Evolutionary conservation across 2,329 filamentous ascomycete genomes (phyloP).

Genomic region (Talaromyces pinophilus): DNA sequence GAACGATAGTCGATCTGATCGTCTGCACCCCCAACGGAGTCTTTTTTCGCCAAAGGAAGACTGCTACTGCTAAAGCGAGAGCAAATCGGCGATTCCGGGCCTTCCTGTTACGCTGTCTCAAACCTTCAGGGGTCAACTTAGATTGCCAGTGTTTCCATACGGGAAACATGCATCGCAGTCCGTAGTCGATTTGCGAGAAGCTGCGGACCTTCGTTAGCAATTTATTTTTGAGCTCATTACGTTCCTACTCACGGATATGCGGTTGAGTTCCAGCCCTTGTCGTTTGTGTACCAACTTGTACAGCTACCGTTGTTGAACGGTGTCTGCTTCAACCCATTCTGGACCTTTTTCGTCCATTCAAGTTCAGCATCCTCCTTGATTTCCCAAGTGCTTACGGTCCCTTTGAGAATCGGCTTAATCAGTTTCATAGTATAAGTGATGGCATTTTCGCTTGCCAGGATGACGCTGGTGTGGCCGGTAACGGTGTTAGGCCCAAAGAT

Average conservation of each 20-base stretch:
- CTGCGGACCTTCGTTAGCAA: slow-evolving; percentile 32
- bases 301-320: slow-evolving; percentile 53
- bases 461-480: slow-evolving; percentile 63
- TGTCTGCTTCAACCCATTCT: slow-evolving; percentile 47
- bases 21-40: slow-evolving; percentile 14
- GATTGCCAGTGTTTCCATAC: slow-evolving; percentile 58
- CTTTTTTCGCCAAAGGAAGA: slow-evolving; percentile 23
- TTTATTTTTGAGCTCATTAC: too few relatives aligned
- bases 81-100: slow-evolving; percentile 27
- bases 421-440: slow-evolving; percentile 62
- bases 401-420: slow-evolving; percentile 55
- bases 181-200: slow-evolving; percentile 55
- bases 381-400: slow-evolving; percentile 49
- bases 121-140: slow-evolving; percentile 53
- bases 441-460: slow-evolving; percentile 63
- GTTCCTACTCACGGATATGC: slow-evolving; percentile 47
- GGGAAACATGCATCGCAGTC: slow-evolving; percentile 54
- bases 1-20: slow-evolving; percentile 17
- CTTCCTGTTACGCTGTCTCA: slow-evolving; percentile 34
- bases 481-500: slow-evolving; percentile 64
- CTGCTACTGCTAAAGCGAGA: slow-evolving; percentile 27
- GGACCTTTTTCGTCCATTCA: slow-evolving; percentile 51
- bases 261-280: slow-evolving; percentile 53
- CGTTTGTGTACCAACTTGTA: slow-evolving; percentile 53
- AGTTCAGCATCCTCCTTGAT: slow-evolving; percentile 53